Base-by-base conservation (phyloP, 2,329 filamentous ascomycete genomes). In the Davidsoniella eucalypti region DNA sequence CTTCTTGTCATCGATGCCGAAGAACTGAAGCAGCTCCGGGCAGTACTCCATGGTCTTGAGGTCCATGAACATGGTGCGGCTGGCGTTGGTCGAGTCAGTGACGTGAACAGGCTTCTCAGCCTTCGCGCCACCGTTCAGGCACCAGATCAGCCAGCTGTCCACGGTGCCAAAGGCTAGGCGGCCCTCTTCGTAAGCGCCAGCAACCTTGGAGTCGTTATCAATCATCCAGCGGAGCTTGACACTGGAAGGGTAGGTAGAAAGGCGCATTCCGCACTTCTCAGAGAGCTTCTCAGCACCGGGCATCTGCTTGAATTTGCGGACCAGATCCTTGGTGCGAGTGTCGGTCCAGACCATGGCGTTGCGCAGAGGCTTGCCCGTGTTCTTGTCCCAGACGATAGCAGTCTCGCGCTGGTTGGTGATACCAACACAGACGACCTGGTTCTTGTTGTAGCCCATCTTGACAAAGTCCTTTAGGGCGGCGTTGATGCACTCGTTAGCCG, bases 21-120 rank as follows among this genome's bases (percentile, higher is more conserved):
- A 94, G 67, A 93, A 94, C 21, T 77, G 67, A 23, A 94, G 68
- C 23, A 94, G 72, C 39, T 72, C 71, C 51, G 87, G 78, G 61
- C 90, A 85, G 64, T 94, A 94, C 58, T 87, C 64, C 53, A 87
- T 71, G 9, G 80, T 88, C 58, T 79, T 73, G 49, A 94, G 71
- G 65, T 94, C 87, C 82, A 94, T 88, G 65, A 94, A 92, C 87
- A 94, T 93, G 54, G 87, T 94, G 60, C 87, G 73, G 49, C 84
- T 90, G 17, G 87, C 87, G 62, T 94, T 94, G 54, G 84, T 87
- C 44, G 82, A 78, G 63, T 94, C 87, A 0, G 87, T 92, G 52
- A 94, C 85, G 60, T 85, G 80, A 41, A 87, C 65, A 45, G 78
- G 74, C 14, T 59, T 60, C n/a, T 57, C 61, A 51, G 68, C 66